Percentiles rank a stretch among this genome's conserved stretches.
These are phyloP conservation scores for Lecanicillium sp. DNA, from an alignment of 2,329 filamentous ascomycete species.

Conservation along the genomic window DNA sequence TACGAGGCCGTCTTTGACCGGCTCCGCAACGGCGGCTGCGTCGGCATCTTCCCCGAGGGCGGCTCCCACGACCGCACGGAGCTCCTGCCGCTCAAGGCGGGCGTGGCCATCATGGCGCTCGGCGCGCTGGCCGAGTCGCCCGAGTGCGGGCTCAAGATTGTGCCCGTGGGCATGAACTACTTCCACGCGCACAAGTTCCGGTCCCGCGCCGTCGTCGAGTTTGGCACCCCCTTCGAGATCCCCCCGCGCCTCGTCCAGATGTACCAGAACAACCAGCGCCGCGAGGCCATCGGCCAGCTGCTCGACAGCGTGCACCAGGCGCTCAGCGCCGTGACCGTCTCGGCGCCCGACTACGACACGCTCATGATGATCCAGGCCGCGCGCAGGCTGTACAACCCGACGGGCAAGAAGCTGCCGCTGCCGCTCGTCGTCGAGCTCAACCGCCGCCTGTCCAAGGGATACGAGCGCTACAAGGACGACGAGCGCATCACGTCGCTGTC, in stretches of 20 bases:
- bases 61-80: constrained; percentile 93
- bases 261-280: constrained; percentile 75
- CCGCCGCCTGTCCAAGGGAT: constrained; percentile 81
- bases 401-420: constrained; percentile 85
- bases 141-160: constrained; percentile 84
- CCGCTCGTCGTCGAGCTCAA: constrained; percentile 94
- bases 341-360: constrained; percentile 89
- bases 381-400: constrained; percentile 86
- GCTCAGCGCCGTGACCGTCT: constrained; percentile 83
- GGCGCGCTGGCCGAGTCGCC: constrained; percentile 81
- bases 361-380: constrained; percentile 96
- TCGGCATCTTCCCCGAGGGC: constrained; percentile 95
- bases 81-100: constrained; percentile 86
- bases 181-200: constrained; percentile 99
- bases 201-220: constrained; percentile 91
- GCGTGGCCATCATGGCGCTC: constrained; percentile 95
- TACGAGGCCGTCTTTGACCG: constrained; percentile 90
- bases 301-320: constrained; percentile 83
- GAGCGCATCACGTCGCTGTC: constrained; percentile 72
- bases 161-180: constrained; percentile 98
- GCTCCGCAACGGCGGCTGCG: constrained; percentile 75
- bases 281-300: constrained; percentile 80
- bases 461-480: constrained; percentile 88
- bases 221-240: constrained; percentile 83
- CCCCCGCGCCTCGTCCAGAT: constrained; percentile 75